Conservation (phyloP, 2,329 filamentous ascomycete genomes). For the Beauveria bassiana region DNA sequence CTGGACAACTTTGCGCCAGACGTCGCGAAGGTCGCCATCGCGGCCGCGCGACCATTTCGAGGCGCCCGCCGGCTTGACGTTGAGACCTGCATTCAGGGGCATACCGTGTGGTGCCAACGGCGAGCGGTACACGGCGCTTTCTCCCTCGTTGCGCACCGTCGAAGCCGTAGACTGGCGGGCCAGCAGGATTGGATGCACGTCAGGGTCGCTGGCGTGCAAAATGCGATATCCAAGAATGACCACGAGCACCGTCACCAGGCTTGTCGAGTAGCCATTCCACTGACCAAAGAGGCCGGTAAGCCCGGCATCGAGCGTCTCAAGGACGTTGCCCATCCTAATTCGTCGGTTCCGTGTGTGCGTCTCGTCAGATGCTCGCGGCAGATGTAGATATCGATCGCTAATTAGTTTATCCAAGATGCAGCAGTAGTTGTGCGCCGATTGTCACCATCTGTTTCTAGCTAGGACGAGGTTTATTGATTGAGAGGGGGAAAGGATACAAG, state of each 20-base stretch:
- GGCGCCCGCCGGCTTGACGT: slow-evolving; percentile 71
- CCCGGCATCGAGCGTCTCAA: slow-evolving; percentile 62
- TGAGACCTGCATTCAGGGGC: slow-evolving; percentile 67
- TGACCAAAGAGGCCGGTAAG: slow-evolving; percentile 63
- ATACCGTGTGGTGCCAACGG: slow-evolving; percentile 79
- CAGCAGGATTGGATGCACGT: slow-evolving; percentile 86
- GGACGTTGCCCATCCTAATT: slow-evolving; percentile 29
- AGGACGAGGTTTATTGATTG: background rate
- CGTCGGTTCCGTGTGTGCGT: background rate
- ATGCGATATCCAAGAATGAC: slow-evolving; percentile 64
- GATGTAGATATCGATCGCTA: background rate
- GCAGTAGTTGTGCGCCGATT: background rate
- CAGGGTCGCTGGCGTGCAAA: slow-evolving; percentile 67
- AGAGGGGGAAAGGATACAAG: background rate
- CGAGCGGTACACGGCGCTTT: slow-evolving; percentile 82
- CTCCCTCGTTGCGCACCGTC: slow-evolving; percentile 71
- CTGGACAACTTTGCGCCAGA: slow-evolving; percentile 70
- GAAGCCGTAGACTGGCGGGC: slow-evolving; percentile 75
- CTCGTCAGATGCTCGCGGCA: background rate
- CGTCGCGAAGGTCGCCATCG: slow-evolving; percentile 82
- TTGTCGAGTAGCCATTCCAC: slow-evolving; percentile 76
- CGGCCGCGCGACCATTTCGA: slow-evolving; percentile 78
- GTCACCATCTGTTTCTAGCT: background rate
- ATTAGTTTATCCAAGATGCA: background rate
- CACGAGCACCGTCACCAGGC: slow-evolving; percentile 57